These are phyloP conservation scores for Karstenula rhodostoma DNA, from an alignment of 2,329 filamentous ascomycete genomes.

Conservation along the genomic window DNA sequence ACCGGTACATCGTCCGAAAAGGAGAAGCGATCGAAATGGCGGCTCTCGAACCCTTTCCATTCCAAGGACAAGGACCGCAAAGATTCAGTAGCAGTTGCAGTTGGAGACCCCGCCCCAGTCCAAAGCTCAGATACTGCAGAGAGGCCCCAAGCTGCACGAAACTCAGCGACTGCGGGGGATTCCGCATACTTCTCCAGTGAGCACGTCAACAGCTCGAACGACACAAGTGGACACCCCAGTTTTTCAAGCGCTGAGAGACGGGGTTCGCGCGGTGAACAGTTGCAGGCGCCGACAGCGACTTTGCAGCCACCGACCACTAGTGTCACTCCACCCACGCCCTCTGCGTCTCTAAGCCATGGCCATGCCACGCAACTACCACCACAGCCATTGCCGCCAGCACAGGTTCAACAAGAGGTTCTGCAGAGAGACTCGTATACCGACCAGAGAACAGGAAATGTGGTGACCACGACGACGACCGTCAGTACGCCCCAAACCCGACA, in stretches of 20 bases:
- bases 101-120: constrained; percentile 2
- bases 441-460: constrained; percentile 41
- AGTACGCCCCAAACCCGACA: background rate
- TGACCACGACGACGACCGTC: constrained; percentile 44
- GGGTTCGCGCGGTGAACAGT: constrained; percentile 36
- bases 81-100: constrained; percentile 16
- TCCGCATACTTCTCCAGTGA: constrained; percentile 48
- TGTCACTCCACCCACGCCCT: constrained; percentile 37
- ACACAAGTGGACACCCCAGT: constrained; percentile 42
- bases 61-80: constrained; percentile 44
- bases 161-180: constrained; percentile 32
- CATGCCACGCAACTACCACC: constrained; percentile 4
- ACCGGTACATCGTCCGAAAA: constrained; percentile 35
- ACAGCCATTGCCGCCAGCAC: background rate
- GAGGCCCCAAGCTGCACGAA: constrained; percentile 21
- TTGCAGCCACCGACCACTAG: constrained; percentile 27
- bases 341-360: constrained; percentile 14
- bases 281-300: constrained; percentile 25
- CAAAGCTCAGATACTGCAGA: constrained; percentile 20
- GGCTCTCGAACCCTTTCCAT: constrained; percentile 47
- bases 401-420: constrained; percentile 33
- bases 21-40: constrained; percentile 49
- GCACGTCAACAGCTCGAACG: constrained; percentile 27
- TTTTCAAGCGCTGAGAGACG: constrained; percentile 39
- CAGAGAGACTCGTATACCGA: constrained; percentile 43